Conservation (phyloP, 768 basidiomycete genomes). For the Albatrellus ellisii region DNA sequence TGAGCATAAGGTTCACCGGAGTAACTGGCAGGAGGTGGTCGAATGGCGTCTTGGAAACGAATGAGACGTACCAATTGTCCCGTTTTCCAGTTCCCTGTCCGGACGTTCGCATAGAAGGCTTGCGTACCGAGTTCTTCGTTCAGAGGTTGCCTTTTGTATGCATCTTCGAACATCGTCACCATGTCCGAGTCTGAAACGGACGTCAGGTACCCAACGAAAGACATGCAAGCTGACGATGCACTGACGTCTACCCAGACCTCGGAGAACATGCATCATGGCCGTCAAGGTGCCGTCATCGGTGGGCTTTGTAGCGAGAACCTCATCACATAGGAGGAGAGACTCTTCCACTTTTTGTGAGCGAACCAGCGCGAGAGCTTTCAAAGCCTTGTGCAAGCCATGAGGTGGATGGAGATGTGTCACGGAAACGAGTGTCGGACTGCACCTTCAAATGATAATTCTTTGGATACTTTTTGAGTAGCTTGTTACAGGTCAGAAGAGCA, state of each 20-base stretch:
- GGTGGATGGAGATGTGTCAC: not conserved
- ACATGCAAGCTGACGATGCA: constrained; percentile 6
- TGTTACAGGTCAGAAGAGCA: constrained; percentile 76
- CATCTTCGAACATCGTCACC: constrained; percentile 77
- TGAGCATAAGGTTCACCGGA: not conserved
- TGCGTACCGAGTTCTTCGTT: constrained; percentile 80
- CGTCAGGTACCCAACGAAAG: not conserved
- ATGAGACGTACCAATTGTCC: constrained; percentile 56
- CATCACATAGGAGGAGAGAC: constrained; percentile 64
- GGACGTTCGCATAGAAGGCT: constrained; percentile 75
- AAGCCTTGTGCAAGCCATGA: constrained; percentile 32
- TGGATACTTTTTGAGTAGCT: constrained; percentile 77
- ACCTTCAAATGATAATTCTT: constrained; percentile 64
- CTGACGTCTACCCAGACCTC: constrained; percentile 59
- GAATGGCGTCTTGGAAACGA: not conserved
- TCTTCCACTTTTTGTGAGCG: constrained; percentile 82
- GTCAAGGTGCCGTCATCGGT: constrained; percentile 62
- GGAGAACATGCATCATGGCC: constrained; percentile 75
- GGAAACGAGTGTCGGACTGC: not conserved
- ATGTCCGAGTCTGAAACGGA: constrained; percentile 50
- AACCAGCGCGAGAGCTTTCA: constrained; percentile 76
- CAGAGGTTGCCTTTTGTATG: constrained; percentile 64
- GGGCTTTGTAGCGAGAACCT: constrained; percentile 61
- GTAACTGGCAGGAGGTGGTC: not conserved
- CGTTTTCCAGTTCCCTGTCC: constrained; percentile 73